Percentiles rank a stretch among this genome's conserved stretches.
Evolutionary conservation across 2,329 filamentous ascomycete genomes (phyloP).

Genomic region (Colletotrichum kahawae): DNA sequence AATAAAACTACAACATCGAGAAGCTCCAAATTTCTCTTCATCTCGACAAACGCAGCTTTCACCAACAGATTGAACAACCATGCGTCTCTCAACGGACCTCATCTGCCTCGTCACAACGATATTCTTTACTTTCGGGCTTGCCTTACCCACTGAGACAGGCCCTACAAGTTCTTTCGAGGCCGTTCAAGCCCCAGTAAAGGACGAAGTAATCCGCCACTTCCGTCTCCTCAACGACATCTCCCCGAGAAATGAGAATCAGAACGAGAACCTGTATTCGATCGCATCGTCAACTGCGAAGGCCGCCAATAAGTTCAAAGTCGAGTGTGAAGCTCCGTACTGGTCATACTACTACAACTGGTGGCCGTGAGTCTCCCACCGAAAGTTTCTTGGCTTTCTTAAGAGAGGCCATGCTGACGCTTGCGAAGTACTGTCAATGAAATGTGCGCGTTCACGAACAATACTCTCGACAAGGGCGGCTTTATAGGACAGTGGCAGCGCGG

Average conservation of each 20-base stretch:
- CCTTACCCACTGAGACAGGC: neutral
- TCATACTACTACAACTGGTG: slow-evolving; percentile 6
- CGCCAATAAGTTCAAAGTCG: neutral
- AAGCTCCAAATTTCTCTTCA: neutral
- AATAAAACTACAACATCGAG: neutral
- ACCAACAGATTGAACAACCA: neutral
- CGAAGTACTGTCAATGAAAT: neutral
- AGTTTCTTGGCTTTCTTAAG: neutral
- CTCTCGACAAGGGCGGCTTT: neutral
- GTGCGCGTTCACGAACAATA: neutral
- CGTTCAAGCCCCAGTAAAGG: neutral
- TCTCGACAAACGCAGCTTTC: neutral
- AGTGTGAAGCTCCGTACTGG: neutral
- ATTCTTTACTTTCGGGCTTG: neutral
- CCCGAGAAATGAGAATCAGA: neutral
- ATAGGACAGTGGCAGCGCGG: neutral
- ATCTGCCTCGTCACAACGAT: neutral
- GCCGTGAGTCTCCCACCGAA: neutral
- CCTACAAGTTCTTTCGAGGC: neutral
- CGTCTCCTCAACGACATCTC: neutral
- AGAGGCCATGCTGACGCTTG: neutral
- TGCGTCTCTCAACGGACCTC: neutral
- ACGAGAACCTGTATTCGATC: neutral
- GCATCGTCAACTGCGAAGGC: neutral
- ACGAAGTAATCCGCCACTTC: neutral